A percentile compares a stretch with the other conserved stretches of the same genome.
These are phyloP conservation scores for Rhizopogon vinicolor DNA, from an alignment of 768 basidiomycete genomes.

Conservation along the genomic window DNA sequence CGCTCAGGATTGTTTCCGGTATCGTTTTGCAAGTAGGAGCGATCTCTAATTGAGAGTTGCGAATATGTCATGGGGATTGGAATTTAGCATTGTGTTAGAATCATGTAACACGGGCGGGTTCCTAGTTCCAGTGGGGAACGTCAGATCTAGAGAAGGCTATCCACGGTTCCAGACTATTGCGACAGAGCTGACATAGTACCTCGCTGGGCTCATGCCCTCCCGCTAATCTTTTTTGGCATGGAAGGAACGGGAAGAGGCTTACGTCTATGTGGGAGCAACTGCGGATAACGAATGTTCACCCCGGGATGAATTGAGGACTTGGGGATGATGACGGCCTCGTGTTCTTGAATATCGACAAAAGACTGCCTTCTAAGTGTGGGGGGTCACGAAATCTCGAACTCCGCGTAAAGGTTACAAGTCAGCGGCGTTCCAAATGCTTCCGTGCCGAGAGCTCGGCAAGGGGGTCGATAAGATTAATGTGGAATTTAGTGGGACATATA, in stretches of 20 bases:
- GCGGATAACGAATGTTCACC: neutral
- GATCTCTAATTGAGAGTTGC: neutral
- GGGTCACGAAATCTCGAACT: neutral
- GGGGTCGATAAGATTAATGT: neutral
- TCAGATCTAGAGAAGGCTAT: neutral
- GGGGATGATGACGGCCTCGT: neutral
- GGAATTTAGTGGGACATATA: conserved; percentile 1
- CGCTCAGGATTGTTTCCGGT: neutral
- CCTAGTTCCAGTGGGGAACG: neutral
- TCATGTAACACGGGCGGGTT: neutral
- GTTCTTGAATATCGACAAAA: neutral
- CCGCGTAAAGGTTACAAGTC: neutral
- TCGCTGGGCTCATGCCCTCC: too few relatives aligned
- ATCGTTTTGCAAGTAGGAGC: too few relatives aligned
- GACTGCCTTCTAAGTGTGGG: neutral
- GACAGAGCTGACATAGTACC: neutral
- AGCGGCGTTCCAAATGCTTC: neutral
- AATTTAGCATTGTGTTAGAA: neutral
- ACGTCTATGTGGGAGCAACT: neutral
- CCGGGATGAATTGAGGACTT: neutral
- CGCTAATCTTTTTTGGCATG: neutral
- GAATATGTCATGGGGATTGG: neutral
- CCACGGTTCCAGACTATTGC: neutral
- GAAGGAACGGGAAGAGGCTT: neutral
- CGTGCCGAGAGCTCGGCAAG: neutral